Percentiles rank a stretch among this genome's conserved stretches.
Conservation (phyloP, 208 protist genomes). For the Angomonas ambiguus region DNA sequence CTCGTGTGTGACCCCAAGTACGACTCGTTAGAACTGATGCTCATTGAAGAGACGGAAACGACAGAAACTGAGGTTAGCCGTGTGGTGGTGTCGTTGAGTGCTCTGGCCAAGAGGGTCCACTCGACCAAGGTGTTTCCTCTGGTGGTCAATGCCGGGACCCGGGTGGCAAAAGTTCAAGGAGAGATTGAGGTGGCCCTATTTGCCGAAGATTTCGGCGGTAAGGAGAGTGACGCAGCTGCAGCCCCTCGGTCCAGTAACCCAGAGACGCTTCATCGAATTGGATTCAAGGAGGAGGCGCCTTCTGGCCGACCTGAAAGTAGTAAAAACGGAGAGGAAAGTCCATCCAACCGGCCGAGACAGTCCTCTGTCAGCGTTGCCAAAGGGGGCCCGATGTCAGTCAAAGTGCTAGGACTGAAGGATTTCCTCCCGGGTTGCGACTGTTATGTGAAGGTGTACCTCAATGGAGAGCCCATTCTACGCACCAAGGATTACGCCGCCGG, state of each 20-base stretch:
- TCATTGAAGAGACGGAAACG: slow-evolving; percentile 36
- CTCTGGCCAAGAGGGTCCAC: slow-evolving; percentile 21
- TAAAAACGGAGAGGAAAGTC: background rate
- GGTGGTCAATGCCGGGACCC: slow-evolving; percentile 43
- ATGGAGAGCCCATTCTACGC: slow-evolving; percentile 40
- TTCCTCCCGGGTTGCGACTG: slow-evolving; percentile 32
- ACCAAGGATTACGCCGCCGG: slow-evolving; percentile 35
- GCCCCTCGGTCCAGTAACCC: slow-evolving; percentile 19
- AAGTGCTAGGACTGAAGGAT: slow-evolving; percentile 48
- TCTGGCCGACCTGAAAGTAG: background rate
- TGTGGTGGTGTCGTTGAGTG: slow-evolving; percentile 35
- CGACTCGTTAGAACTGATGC: slow-evolving; percentile 46
- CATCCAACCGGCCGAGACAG: background rate
- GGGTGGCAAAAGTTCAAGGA: slow-evolving; percentile 31
- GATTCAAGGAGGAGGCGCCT: background rate
- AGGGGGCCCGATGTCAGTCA: slow-evolving; percentile 68
- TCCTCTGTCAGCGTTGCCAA: slow-evolving; percentile 3
- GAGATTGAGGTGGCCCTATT: slow-evolving; percentile 47
- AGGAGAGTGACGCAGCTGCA: background rate
- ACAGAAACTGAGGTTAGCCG: slow-evolving; percentile 53
- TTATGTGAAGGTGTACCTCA: slow-evolving; percentile 74
- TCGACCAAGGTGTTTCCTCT: slow-evolving; percentile 36
- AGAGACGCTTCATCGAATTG: slow-evolving; percentile 53
- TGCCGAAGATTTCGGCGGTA: slow-evolving; percentile 37
- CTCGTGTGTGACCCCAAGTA: slow-evolving; percentile 36